Conservation (phyloP, 1,284 basidiomycete species). For the Apiotrichum porosum region DNA sequence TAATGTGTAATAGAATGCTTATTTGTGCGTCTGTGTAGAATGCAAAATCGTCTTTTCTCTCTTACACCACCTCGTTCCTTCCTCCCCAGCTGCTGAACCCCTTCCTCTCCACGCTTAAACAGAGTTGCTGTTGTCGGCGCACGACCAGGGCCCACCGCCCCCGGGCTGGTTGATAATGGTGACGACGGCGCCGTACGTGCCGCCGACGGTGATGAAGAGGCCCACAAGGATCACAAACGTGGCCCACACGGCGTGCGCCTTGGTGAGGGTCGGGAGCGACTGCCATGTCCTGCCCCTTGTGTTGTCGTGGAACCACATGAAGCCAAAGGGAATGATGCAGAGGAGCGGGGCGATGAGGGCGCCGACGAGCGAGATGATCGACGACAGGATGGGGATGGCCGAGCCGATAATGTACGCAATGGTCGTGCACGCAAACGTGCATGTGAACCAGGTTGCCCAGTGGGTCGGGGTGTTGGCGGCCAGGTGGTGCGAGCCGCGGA, state of each 20-base stretch:
- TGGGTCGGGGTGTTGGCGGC: conserved; percentile 26
- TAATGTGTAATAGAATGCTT: not conserved
- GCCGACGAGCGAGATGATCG: conserved; percentile 32
- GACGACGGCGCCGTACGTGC: conserved; percentile 36
- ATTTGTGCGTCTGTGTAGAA: not conserved
- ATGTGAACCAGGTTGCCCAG: conserved; percentile 33
- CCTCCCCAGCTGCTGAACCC: not conserved
- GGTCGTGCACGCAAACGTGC: conserved; percentile 17
- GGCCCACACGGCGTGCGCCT: conserved; percentile 10
- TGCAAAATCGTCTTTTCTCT: not conserved
- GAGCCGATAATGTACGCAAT: conserved; percentile 35
- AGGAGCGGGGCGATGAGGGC: conserved; percentile 33
- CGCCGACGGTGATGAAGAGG: conserved; percentile 28
- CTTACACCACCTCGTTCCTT: not conserved
- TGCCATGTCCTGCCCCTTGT: conserved; percentile 1
- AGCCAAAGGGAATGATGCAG: conserved; percentile 28
- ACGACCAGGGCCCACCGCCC: conserved; percentile 32
- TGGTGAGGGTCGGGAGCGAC: not conserved
- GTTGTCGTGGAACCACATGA: conserved; percentile 36
- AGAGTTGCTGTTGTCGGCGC: conserved; percentile 35
- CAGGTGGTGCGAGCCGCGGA: conserved; percentile 32
- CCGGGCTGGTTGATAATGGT: conserved; percentile 24
- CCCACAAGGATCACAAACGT: conserved; percentile 22
- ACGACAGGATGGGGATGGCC: conserved; percentile 31
- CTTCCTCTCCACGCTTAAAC: not conserved